Percentiles rank a stretch among this genome's conserved stretches.
Evolutionary conservation across 495 filamentous ascomycete genomes (phyloP).

Genomic region (Venustampulla echinocandica): DNA sequence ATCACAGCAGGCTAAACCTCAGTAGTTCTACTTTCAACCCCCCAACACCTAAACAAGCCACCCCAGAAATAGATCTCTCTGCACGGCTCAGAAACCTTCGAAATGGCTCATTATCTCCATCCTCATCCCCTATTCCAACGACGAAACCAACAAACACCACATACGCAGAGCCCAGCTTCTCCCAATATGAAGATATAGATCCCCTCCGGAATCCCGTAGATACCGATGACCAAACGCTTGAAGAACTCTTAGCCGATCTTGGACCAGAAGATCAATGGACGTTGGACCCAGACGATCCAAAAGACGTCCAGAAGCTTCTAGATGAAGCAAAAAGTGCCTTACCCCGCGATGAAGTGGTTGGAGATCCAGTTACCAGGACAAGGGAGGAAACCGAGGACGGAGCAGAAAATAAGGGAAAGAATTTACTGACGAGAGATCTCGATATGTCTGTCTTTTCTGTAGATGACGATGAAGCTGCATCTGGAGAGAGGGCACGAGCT

Average conservation of each 20-base stretch:
- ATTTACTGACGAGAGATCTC: conserved; percentile 13
- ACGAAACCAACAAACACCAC: neutral
- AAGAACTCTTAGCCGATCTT: conserved; percentile 31
- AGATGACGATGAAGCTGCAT: conserved; percentile 14
- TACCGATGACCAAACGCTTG: conserved; percentile 22
- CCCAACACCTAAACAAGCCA: conserved; percentile 9
- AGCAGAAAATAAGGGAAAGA: neutral
- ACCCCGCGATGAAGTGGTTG: conserved; percentile 2
- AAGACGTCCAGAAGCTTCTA: conserved; percentile 24
- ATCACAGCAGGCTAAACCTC: conserved; percentile 4
- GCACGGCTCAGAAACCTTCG: conserved; percentile 26
- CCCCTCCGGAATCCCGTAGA: conserved; percentile 10
- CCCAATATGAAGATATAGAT: conserved; percentile 11
- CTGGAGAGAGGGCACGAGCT: neutral
- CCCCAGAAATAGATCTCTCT: conserved; percentile 24
- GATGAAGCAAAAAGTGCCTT: conserved; percentile 24
- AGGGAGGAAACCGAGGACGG: neutral
- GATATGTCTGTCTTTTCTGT: conserved; percentile 23
- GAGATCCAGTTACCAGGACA: neutral
- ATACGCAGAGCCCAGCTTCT: neutral
- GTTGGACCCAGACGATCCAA: conserved; percentile 23
- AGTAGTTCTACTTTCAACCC: too few species aligned
- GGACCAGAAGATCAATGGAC: conserved; percentile 28
- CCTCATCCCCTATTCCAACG: conserved; percentile 2
- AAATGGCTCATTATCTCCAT: conserved; percentile 15